phyloP scores from a whole-genome alignment of 495 filamentous ascomycete species.

The Neurospora sp. region DNA sequence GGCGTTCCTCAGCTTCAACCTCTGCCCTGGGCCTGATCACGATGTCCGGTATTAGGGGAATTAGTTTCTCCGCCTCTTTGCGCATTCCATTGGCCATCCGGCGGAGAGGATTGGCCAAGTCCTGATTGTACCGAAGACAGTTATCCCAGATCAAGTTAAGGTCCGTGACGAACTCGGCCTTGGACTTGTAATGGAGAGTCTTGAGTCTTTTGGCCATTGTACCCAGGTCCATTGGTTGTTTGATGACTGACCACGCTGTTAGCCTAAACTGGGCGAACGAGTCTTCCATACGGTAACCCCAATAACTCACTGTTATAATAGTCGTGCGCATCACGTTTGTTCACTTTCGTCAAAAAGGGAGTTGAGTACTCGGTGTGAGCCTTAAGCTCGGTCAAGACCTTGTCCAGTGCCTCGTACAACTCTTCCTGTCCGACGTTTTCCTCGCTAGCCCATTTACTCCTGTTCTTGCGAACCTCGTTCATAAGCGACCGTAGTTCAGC shows the following conservation, averaged over 20 bases:
- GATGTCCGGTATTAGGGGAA: slow-evolving; percentile 90
- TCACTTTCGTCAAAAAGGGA: slow-evolving; percentile 84
- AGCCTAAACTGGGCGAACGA: slow-evolving; percentile 8
- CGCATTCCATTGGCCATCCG: slow-evolving; percentile 94
- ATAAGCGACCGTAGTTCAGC: slow-evolving; percentile 84
- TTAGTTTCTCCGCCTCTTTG: slow-evolving; percentile 90
- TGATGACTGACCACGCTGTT: slow-evolving; percentile 58
- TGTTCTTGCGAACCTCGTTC: slow-evolving; percentile 92
- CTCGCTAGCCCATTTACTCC: slow-evolving; percentile 98
- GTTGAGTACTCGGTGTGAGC: slow-evolving; percentile 93
- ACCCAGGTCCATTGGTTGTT: slow-evolving; percentile 95
- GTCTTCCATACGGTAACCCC: background rate
- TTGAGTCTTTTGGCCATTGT: slow-evolving; percentile 98
- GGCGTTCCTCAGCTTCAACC: slow-evolving; percentile 90
- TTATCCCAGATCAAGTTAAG: slow-evolving; percentile 94
- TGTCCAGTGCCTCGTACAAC: slow-evolving; percentile 91
- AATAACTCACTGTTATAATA: slow-evolving; percentile 64
- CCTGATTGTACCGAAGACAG: slow-evolving; percentile 90
- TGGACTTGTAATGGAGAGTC: slow-evolving; percentile 75
- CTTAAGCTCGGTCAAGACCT: slow-evolving; percentile 91
- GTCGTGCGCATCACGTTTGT: slow-evolving; percentile 93
- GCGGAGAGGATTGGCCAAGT: slow-evolving; percentile 74
- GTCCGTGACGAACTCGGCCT: slow-evolving; percentile 88
- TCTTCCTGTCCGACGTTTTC: slow-evolving; percentile 96
- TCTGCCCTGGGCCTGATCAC: slow-evolving; percentile 81